Conservation (phyloP, 1,284 basidiomycete genomes). For the Porodaedalea pini region DNA sequence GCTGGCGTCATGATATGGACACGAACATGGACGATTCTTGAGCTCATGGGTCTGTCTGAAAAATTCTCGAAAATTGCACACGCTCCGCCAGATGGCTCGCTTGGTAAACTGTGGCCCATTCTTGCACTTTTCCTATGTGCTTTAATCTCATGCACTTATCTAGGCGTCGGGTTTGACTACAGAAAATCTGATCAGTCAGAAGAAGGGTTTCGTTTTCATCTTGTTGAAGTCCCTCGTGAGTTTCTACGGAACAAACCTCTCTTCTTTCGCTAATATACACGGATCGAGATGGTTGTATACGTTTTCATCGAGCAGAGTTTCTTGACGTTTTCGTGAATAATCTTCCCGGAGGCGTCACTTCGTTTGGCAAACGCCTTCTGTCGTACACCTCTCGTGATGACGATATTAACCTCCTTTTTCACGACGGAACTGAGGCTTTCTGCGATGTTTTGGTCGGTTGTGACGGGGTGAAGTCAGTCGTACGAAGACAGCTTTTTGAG, state of each 20-base stretch:
- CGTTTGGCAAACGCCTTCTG: constrained; percentile 46
- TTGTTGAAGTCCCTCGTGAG: constrained; percentile 39
- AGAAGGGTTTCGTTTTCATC: constrained; percentile 38
- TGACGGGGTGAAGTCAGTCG: constrained; percentile 46
- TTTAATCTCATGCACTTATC: neutral
- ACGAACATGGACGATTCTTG: constrained; percentile 41
- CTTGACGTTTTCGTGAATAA: constrained; percentile 43
- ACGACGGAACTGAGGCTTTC: constrained; percentile 42
- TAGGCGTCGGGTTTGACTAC: constrained; percentile 43
- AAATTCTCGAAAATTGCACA: constrained; percentile 42
- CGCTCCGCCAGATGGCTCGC: constrained; percentile 37
- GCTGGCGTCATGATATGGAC: constrained; percentile 49
- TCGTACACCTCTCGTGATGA: constrained; percentile 34
- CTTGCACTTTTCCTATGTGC: neutral
- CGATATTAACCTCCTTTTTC: constrained; percentile 41
- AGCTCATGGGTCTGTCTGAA: constrained; percentile 37
- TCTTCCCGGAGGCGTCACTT: constrained; percentile 38
- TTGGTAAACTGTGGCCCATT: constrained; percentile 29
- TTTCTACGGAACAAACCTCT: neutral
- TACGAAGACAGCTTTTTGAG: constrained; percentile 28
- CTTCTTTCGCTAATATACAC: neutral
- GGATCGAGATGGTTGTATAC: constrained; percentile 16
- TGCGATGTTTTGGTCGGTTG: constrained; percentile 50
- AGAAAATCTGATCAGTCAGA: constrained; percentile 38
- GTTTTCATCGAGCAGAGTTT: constrained; percentile 40